These are phyloP conservation scores for Deakozyma indianensis DNA, from an alignment of 805 yeast species.

Conservation along the genomic window DNA sequence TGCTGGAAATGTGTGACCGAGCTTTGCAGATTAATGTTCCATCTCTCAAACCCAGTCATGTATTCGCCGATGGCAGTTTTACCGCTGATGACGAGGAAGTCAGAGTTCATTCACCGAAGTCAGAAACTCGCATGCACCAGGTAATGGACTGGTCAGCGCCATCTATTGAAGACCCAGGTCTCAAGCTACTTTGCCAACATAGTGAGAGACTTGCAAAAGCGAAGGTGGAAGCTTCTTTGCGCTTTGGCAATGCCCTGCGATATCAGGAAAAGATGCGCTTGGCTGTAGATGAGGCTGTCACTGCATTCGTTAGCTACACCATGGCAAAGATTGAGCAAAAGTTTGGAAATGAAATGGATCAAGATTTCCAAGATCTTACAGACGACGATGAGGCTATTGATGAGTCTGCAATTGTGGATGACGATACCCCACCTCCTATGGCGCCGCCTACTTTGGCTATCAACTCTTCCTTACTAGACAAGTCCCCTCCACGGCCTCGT, in stretches of 20 bases:
- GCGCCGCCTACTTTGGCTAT: neutral
- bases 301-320: conserved; percentile 48
- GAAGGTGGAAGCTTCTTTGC: conserved; percentile 53
- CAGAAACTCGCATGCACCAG: conserved; percentile 20
- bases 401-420: neutral
- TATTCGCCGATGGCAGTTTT: neutral
- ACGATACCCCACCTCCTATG: neutral
- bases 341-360: conserved; percentile 10
- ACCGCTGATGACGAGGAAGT: conserved; percentile 20
- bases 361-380: conserved; percentile 11
- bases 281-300: conserved; percentile 61
- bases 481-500: neutral
- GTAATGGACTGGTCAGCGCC: conserved; percentile 27
- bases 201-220: conserved; percentile 45
- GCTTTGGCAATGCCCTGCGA: conserved; percentile 60
- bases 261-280: conserved; percentile 63
- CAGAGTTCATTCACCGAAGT: conserved; percentile 16
- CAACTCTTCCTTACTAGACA: neutral
- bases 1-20: conserved; percentile 56
- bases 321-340: conserved; percentile 30
- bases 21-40: conserved; percentile 63
- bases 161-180: conserved; percentile 45
- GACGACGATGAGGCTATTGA: conserved; percentile 9
- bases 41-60: conserved; percentile 25
- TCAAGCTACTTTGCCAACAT: conserved; percentile 47